Conservation (phyloP, 163 green algal genomes). For the Chloromonas sp. region DNA sequence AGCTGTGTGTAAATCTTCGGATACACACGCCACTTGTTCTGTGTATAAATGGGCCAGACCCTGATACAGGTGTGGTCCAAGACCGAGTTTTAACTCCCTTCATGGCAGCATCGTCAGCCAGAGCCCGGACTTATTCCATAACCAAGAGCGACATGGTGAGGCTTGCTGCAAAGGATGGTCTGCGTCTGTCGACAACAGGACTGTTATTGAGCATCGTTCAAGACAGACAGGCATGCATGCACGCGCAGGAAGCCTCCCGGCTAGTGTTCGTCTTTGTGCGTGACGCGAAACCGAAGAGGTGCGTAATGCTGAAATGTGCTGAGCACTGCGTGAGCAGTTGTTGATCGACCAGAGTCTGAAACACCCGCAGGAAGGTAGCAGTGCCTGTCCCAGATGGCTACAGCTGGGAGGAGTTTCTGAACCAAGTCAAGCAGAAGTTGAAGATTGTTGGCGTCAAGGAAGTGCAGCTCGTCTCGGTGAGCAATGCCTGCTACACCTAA, state of each 20-base stretch:
- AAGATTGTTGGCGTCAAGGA: conserved; percentile 63
- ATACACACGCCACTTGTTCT: no score
- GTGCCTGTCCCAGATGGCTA: conserved; percentile 75
- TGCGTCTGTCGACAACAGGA: no score
- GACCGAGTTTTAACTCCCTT: no score
- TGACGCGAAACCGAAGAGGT: conserved; percentile 64
- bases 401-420: conserved; percentile 71
- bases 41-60: no score
- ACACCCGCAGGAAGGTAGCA: conserved; percentile 67
- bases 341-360: neutral
- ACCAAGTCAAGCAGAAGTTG: conserved; percentile 74
- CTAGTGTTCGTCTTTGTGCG: conserved; percentile 83
- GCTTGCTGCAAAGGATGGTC: no score
- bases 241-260: conserved; percentile 60
- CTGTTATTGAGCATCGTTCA: no score
- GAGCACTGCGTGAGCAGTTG: neutral
- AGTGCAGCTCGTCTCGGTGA: conserved; percentile 68
- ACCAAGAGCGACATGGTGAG: no score
- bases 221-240: no score
- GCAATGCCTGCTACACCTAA: neutral
- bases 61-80: no score
- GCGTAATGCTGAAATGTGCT: neutral
- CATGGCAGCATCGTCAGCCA: no score
- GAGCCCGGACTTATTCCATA: no score
- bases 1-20: no score